Conservation (phyloP, 805 yeast genomes). For the Starmerella cellae region DNA sequence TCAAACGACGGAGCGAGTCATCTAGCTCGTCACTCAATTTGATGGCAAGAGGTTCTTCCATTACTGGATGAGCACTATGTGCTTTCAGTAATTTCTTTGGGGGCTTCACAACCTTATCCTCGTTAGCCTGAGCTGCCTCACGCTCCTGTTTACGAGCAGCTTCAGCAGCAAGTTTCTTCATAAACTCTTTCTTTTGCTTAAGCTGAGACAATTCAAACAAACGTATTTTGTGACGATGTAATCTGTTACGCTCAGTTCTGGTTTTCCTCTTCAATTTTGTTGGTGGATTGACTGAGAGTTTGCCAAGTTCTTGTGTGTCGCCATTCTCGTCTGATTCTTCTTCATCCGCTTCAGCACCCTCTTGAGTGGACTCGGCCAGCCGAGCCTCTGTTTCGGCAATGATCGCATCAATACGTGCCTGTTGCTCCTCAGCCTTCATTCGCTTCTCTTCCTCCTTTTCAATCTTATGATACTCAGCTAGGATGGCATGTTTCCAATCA, state of each 20-base stretch:
- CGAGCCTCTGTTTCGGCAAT: slow-evolving; percentile 16
- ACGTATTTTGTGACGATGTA: slow-evolving; percentile 48
- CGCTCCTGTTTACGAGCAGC: slow-evolving; percentile 5
- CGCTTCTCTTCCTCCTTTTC: slow-evolving; percentile 54
- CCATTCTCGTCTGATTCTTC: slow-evolving; percentile 25
- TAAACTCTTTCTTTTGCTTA: slow-evolving; percentile 15
- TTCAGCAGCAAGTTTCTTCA: slow-evolving; percentile 4
- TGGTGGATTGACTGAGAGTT: slow-evolving; percentile 59
- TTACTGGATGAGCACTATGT: slow-evolving; percentile 36
- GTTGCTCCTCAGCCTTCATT: slow-evolving; percentile 47
- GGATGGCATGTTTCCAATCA: slow-evolving; percentile 64
- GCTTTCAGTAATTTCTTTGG: slow-evolving; percentile 27
- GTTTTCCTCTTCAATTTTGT: slow-evolving; percentile 61
- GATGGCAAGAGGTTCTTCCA: slow-evolving; percentile 46
- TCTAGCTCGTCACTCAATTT: slow-evolving; percentile 81
- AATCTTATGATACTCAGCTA: slow-evolving; percentile 53
- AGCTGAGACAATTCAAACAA: slow-evolving; percentile 39
- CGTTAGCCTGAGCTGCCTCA: neutral
- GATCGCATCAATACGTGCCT: slow-evolving; percentile 48
- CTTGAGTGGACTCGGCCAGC: slow-evolving; percentile 49
- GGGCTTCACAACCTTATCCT: neutral
- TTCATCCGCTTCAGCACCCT: slow-evolving; percentile 27
- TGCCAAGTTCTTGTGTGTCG: slow-evolving; percentile 22
- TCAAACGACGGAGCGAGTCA: slow-evolving; percentile 68
- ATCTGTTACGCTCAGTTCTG: slow-evolving; percentile 57